These are phyloP conservation scores for Rhizopogon roseolus DNA, from an alignment of 768 basidiomycete genomes.

Conservation along the genomic window DNA sequence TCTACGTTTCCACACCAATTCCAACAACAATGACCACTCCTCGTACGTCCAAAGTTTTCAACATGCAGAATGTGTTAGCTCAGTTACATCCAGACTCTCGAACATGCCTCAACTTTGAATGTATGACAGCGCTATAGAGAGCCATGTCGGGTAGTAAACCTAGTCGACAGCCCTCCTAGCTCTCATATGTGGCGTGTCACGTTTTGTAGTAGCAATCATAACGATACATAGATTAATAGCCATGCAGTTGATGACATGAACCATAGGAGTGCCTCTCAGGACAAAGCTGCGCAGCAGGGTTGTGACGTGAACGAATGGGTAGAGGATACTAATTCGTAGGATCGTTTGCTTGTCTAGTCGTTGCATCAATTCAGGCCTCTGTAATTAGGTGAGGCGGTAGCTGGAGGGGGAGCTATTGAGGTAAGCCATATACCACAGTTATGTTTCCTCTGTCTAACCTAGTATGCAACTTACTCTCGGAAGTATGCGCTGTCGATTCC, in stretches of 20 bases:
- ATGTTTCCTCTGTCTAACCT: slow-evolving; percentile 1
- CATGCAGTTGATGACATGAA: not conserved
- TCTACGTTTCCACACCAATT: not conserved
- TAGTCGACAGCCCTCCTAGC: not conserved
- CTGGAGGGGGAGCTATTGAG: slow-evolving; percentile 96
- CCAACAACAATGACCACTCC: not conserved
- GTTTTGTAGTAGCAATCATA: not conserved
- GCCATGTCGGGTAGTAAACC: not conserved
- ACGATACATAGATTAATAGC: not conserved
- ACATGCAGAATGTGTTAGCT: not conserved
- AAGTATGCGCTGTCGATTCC: slow-evolving; percentile 89
- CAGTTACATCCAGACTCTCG: not conserved
- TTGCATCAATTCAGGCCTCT: no score
- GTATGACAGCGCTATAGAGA: not conserved
- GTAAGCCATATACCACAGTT: slow-evolving; percentile 34
- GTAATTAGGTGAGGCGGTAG: slow-evolving; percentile 95
- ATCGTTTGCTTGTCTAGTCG: no score
- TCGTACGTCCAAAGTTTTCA: not conserved
- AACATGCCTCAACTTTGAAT: not conserved
- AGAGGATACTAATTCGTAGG: no score
- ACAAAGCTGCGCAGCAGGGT: not conserved
- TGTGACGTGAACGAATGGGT: not conserved
- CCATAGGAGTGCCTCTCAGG: no score
- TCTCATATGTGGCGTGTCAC: not conserved
- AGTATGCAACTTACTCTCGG: slow-evolving; percentile 65